Base-by-base conservation (phyloP, 768 basidiomycete genomes). In the Brasilioporus rufonigricans region DNA sequence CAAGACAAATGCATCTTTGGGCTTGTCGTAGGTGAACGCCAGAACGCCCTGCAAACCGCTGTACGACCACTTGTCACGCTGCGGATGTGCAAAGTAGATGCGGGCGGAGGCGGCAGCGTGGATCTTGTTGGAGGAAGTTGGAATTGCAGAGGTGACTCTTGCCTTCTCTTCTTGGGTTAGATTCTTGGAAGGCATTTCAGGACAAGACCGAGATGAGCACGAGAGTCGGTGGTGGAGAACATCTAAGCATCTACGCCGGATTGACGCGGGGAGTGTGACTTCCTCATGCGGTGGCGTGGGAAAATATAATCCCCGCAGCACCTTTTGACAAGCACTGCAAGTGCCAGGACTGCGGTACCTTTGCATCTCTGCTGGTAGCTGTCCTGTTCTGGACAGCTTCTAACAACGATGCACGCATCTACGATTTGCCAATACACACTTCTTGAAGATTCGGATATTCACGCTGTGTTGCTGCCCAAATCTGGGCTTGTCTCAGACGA, bases 21-120 rank as follows among this genome's bases (percentile, higher is more conserved):
- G 68, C 44, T 75, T 81, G 67, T 93, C 86, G 14, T 79, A 73
- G 16, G 82, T 79, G 60, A 96, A 82, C 1, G 85, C 85, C 35
- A 98, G 73, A 23, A 86, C 93, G 11, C 96, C 96, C 68, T 96
- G 86, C 13, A 94, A 73, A 0, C 96, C 95, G 0, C 87, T 76
- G 67, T 95, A 98, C 0, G 83, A 79, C 96, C 96, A 98, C 59
- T 83, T 81, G 57, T 74, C 68, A 2, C 82, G 87, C 55, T 85
- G 74, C 26, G 90, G 94, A 66, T 88, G 77, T 1, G 94, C 93
- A 72, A 91, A 92, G 76, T 98, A 99, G 51, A 99, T 80, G 40
- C 96, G 82, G 12, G 86, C 91, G 35, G 92, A 79, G 1, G 89
- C 84, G n/a, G 93, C 94, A 39, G 73, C 83, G 41, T 84, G 63